Conservation (phyloP, 1,139 yeast genomes). For the Lodderomyces metapsilosis region DNA sequence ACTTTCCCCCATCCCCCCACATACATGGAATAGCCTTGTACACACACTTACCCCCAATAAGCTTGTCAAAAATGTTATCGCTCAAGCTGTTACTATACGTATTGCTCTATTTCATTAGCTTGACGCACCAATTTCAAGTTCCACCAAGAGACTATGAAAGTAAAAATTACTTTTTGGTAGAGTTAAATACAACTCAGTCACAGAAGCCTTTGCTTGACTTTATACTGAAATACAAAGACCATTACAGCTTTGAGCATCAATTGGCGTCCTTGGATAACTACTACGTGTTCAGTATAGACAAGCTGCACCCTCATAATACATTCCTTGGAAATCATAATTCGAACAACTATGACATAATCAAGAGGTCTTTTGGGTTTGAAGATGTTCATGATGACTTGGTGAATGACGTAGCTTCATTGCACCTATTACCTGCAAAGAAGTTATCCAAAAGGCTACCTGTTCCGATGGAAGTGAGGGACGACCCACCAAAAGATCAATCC, state of each 20-base stretch:
- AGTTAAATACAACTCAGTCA: slow-evolving; percentile 37
- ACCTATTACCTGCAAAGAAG: slow-evolving; percentile 48
- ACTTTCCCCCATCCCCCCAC: too few species aligned
- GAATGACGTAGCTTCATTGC: slow-evolving; percentile 37
- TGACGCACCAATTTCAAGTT: slow-evolving; percentile 12
- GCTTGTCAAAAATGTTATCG: slow-evolving; percentile 11
- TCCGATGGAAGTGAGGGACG: slow-evolving; percentile 19
- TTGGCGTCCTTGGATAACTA: slow-evolving; percentile 58
- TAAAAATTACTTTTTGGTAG: slow-evolving; percentile 58
- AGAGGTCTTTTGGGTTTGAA: slow-evolving; percentile 28
- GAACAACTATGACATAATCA: slow-evolving; percentile 24
- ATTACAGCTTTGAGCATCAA: slow-evolving; percentile 53
- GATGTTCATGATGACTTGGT: slow-evolving; percentile 28
- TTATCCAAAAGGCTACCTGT: slow-evolving; percentile 49
- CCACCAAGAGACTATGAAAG: slow-evolving; percentile 38
- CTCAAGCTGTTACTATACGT: slow-evolving; percentile 11
- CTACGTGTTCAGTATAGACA: slow-evolving; percentile 58
- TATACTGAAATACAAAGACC: slow-evolving; percentile 31
- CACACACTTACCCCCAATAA: not conserved
- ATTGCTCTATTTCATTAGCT: slow-evolving; percentile 10
- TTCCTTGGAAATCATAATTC: slow-evolving; percentile 39
- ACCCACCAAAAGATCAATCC: not conserved
- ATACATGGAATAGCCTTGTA: too few species aligned
- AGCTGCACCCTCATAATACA: slow-evolving; percentile 32
- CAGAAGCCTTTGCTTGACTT: slow-evolving; percentile 30